These are phyloP conservation scores for Cordyceps militaris DNA, from an alignment of 2,329 filamentous ascomycete genomes.

Conservation along the genomic window DNA sequence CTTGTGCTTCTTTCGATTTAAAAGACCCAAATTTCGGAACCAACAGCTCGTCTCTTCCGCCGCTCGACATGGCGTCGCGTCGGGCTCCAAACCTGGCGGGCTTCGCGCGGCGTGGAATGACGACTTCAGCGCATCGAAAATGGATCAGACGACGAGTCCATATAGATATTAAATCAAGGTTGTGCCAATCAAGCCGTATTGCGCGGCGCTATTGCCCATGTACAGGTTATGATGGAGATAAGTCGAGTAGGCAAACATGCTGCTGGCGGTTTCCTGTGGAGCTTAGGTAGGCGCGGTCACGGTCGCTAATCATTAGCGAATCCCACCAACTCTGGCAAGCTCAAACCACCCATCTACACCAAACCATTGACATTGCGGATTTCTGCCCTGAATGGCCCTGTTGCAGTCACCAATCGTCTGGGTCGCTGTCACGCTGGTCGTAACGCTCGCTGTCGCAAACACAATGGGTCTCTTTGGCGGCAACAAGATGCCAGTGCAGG, in stretches of 20 bases:
- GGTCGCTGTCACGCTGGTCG: slow-evolving; percentile 22
- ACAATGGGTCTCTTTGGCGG: slow-evolving; percentile 62
- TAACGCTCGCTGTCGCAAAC: slow-evolving; percentile 29
- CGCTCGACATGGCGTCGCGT: slow-evolving; percentile 21
- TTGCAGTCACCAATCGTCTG: slow-evolving; percentile 15
- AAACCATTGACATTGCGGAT: neutral
- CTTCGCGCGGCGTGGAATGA: neutral
- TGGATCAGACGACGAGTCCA: no score
- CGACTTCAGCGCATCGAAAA: neutral
- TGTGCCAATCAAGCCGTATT: neutral
- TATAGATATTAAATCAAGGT: neutral
- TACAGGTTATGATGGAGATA: neutral
- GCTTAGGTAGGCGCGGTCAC: no score
- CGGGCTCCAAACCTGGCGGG: neutral
- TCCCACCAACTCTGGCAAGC: neutral
- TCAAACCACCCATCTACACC: neutral
- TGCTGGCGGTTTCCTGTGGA: neutral
- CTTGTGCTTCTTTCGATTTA: slow-evolving; percentile 32
- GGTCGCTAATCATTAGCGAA: neutral
- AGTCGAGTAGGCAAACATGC: neutral
- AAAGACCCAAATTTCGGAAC: slow-evolving; percentile 73
- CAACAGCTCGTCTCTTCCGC: slow-evolving; percentile 20
- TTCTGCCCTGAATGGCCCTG: neutral
- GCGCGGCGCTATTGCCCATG: no score
- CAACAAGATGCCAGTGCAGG: slow-evolving; percentile 77